phyloP scores from a whole-genome alignment of 371 early-diverging fungal species.

The Mortierella polycephala region DNA sequence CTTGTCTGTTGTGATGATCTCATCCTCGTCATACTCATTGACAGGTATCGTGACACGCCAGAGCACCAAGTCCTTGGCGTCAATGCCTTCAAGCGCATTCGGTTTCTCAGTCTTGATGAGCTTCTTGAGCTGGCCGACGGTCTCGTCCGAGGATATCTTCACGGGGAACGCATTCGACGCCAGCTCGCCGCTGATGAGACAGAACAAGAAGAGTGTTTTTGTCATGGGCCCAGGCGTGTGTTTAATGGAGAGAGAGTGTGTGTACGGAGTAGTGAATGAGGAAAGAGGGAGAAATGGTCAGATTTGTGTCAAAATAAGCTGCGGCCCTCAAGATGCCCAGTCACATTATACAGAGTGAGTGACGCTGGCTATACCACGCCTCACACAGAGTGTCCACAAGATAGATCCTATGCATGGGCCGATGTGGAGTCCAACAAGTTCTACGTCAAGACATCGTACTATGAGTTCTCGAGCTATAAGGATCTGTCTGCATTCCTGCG shows the following conservation, averaged over 20 bases:
- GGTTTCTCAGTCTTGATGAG: not conserved
- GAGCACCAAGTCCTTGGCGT: not conserved
- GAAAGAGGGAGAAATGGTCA: not conserved
- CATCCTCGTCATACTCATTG: no score
- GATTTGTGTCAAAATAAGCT: not conserved
- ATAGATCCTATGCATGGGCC: not conserved
- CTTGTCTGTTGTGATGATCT: not conserved
- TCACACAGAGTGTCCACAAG: not conserved
- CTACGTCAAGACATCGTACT: conserved; percentile 1
- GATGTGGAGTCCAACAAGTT: not conserved
- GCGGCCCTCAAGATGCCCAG: no score
- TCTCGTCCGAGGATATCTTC: not conserved
- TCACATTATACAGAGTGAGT: no score
- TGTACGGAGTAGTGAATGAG: not conserved
- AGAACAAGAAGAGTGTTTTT: conserved; percentile 2
- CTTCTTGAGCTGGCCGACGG: not conserved
- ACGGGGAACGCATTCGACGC: not conserved
- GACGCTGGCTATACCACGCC: no score
- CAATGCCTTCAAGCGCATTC: not conserved
- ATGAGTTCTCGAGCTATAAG: not conserved
- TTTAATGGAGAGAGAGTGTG: not conserved
- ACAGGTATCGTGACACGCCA: conserved; percentile 10
- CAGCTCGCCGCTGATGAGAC: conserved; percentile 1
- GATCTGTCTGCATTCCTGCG: not conserved
- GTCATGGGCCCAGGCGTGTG: not conserved